A percentile compares a stretch with the other conserved stretches of the same genome.
Evolutionary conservation across 371 early-diverging fungal genomes (phyloP).

Genomic region (Nematocida parisii): DNA sequence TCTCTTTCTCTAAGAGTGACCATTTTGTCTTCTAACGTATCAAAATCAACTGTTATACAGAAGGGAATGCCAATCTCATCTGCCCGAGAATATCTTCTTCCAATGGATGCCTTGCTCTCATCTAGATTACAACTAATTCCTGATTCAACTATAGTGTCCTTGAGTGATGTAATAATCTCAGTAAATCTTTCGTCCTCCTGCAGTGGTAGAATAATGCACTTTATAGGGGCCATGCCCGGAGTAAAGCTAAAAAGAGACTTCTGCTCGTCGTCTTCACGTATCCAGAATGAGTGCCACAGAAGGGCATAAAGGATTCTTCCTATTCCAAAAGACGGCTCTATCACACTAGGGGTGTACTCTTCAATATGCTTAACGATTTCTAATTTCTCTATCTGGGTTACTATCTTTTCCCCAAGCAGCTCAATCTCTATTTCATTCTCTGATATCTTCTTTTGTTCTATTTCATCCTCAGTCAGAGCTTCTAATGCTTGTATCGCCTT

Average conservation of each 20-base stretch:
- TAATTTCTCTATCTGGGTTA: constrained; percentile 21
- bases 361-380: constrained; percentile 72
- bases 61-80: constrained; percentile 98
- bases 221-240: constrained; percentile 83
- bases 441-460: constrained; percentile 12
- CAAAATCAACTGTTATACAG: constrained; percentile 94
- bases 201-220: constrained; percentile 84
- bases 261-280: constrained; percentile 80
- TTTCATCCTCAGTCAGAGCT: constrained; percentile 47
- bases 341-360: constrained; percentile 93
- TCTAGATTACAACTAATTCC: constrained; percentile 59
- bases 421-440: constrained; percentile 48
- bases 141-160: constrained; percentile 56
- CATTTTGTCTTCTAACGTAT: constrained; percentile 82
- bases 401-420: constrained; percentile 5
- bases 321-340: constrained; percentile 99
- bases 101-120: constrained; percentile 79
- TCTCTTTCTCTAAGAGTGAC: constrained; percentile 96
- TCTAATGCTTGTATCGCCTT: constrained; percentile 53
- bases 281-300: constrained; percentile 88
- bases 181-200: constrained; percentile 75
- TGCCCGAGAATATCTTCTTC: constrained; percentile 90
- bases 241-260: constrained; percentile 72
- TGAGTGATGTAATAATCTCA: constrained; percentile 73
- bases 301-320: constrained; percentile 94